Percentiles rank a stretch among this genome's conserved stretches.
phyloP scores from a whole-genome alignment of 1,139 yeast species.

The Geotrichum histeridarum region DNA sequence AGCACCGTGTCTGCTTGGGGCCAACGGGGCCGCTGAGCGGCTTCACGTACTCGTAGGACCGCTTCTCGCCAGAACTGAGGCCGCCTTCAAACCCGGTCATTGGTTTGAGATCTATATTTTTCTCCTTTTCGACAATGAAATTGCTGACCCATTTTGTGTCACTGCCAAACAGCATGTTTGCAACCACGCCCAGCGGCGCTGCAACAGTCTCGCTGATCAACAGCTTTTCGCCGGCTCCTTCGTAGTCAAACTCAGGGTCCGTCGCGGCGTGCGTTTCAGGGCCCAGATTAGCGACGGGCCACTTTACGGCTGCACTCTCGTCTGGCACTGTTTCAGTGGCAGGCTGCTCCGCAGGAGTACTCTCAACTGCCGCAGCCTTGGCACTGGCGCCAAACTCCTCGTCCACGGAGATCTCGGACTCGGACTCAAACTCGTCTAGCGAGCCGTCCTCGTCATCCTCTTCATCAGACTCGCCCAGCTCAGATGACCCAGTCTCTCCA shows the following conservation, averaged over 20 bases:
- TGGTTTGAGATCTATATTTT: slow-evolving; percentile 61
- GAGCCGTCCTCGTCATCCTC: slow-evolving; percentile 25
- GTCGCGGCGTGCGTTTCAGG: slow-evolving; percentile 57
- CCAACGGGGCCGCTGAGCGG: slow-evolving; percentile 84
- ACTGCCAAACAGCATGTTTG: slow-evolving; percentile 65
- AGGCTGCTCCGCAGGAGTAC: slow-evolving; percentile 16
- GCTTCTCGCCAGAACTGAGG: slow-evolving; percentile 35
- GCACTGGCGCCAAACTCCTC: slow-evolving; percentile 27
- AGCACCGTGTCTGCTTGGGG: slow-evolving; percentile 88
- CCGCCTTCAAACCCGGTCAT: slow-evolving; percentile 47
- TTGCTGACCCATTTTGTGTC: slow-evolving; percentile 55
- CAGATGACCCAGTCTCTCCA: slow-evolving; percentile 15
- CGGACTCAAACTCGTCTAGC: background rate
- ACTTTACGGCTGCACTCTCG: slow-evolving; percentile 14
- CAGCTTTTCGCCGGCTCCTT: slow-evolving; percentile 53
- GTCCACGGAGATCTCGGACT: slow-evolving; percentile 16
- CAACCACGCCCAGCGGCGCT: slow-evolving; percentile 83
- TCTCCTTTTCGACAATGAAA: slow-evolving; percentile 57
- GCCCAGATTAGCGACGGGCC: slow-evolving; percentile 43
- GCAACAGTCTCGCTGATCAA: slow-evolving; percentile 55
- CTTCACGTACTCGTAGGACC: slow-evolving; percentile 69
- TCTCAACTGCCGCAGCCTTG: slow-evolving; percentile 5
- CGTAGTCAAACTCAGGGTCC: slow-evolving; percentile 46
- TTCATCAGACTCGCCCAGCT: slow-evolving; percentile 22
- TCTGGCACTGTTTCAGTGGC: background rate